A percentile compares a stretch with the other conserved stretches of the same genome.
Evolutionary conservation across 2,329 filamentous ascomycete species (phyloP).

Genomic region (Elsinoe fawcettii): DNA sequence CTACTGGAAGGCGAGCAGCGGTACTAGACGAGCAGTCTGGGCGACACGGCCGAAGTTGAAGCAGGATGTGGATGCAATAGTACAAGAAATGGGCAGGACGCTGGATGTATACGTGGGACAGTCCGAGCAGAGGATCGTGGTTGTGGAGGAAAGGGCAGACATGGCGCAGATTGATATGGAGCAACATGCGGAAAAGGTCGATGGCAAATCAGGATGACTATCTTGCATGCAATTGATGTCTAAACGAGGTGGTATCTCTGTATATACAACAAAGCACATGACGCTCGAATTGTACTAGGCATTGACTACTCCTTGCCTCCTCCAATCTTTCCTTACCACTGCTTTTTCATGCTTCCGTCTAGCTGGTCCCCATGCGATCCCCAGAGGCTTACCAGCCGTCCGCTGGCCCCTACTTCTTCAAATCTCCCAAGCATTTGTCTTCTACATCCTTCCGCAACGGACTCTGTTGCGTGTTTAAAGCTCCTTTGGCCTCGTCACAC

Average conservation of each 20-base stretch:
- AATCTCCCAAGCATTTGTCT: no score
- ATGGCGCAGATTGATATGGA: neutral
- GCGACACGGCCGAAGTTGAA: neutral
- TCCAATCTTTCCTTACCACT: neutral
- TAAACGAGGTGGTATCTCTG: slow-evolving; percentile 4
- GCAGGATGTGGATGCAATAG: neutral
- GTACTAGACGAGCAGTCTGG: neutral
- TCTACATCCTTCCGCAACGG: no score
- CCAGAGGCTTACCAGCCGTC: no score
- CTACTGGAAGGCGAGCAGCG: neutral
- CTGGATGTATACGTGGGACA: slow-evolving; percentile 9
- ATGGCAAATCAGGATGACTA: neutral
- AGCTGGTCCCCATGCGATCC: no score
- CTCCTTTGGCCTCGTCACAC: slow-evolving; percentile 19
- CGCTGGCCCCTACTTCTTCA: neutral
- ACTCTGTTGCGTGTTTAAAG: neutral
- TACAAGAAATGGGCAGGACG: slow-evolving; percentile 7
- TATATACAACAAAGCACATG: slow-evolving; percentile 7
- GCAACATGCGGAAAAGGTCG: neutral
- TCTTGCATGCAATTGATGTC: neutral
- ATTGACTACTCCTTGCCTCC: neutral
- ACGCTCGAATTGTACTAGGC: neutral
- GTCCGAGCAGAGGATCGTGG: neutral
- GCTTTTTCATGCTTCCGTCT: neutral
- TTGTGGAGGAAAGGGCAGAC: neutral